phyloP scores from a whole-genome alignment of 176 grass and related monocot species.

The Oryza rufipogon region DNA sequence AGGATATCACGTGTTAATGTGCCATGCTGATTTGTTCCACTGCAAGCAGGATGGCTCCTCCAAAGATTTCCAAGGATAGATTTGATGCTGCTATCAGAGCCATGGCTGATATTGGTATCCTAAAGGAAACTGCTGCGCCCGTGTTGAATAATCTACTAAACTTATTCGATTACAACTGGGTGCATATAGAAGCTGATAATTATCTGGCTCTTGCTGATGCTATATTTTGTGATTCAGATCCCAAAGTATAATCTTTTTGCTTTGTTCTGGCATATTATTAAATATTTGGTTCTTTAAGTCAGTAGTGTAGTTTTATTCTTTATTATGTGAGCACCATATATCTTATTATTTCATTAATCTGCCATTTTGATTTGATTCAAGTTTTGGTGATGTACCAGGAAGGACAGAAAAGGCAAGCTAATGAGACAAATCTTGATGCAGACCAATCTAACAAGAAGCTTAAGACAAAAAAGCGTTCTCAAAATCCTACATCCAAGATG shows the following conservation, averaged over 20 bases:
- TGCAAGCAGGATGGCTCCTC: slow-evolving; percentile 38
- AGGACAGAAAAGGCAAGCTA: slow-evolving; percentile 30
- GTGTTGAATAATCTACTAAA: slow-evolving; percentile 54
- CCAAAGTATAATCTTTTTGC: slow-evolving; percentile 34
- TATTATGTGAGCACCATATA: background rate
- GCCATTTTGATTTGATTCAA: slow-evolving; percentile 20
- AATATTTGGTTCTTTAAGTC: slow-evolving; percentile 5
- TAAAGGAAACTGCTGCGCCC: slow-evolving; percentile 28
- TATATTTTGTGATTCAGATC: slow-evolving; percentile 45
- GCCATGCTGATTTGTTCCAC: slow-evolving; percentile 28
- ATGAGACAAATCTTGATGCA: slow-evolving; percentile 34
- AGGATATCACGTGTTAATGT: background rate
- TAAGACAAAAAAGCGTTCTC: slow-evolving; percentile 18
- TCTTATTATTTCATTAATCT: slow-evolving; percentile 12
- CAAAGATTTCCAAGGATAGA: background rate
- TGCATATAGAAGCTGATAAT: slow-evolving; percentile 80
- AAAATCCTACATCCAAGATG: slow-evolving; percentile 18
- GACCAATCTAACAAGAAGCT: slow-evolving; percentile 41
- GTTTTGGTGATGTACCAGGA: slow-evolving; percentile 31
- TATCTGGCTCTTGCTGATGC: slow-evolving; percentile 59
- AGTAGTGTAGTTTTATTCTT: background rate
- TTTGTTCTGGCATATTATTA: slow-evolving; percentile 34
- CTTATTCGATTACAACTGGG: slow-evolving; percentile 67
- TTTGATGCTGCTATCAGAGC: slow-evolving; percentile 40
- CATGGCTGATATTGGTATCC: slow-evolving; percentile 53